A percentile compares a stretch with the other conserved stretches of the same genome.
Conservation (phyloP, 768 basidiomycete genomes). For the Xanthoconium stramineum region DNA sequence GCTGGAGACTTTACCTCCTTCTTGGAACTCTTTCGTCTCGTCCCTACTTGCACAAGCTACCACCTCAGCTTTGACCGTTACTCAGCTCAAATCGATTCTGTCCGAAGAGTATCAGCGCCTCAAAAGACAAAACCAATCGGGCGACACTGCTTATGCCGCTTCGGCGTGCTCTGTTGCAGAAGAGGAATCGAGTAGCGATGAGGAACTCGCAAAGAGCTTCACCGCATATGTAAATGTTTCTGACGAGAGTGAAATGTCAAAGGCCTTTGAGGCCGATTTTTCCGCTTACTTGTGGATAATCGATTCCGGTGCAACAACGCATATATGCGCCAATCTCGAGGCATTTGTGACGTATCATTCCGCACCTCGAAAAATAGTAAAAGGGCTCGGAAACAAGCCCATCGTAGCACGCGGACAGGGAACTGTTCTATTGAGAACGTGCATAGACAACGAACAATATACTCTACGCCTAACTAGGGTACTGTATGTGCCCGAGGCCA, state of each 20-base stretch:
- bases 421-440: background rate
- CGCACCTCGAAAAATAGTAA: background rate
- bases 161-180: background rate
- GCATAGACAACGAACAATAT: background rate
- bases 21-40: background rate
- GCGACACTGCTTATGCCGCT: background rate
- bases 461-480: background rate
- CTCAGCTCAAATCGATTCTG: background rate
- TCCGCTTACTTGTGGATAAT: background rate
- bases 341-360: background rate
- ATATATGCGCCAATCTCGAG: background rate
- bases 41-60: background rate
- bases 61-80: background rate
- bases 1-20: background rate
- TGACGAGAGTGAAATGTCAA: background rate
- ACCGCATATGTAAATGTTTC: background rate
- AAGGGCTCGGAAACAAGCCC: background rate
- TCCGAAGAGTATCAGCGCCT: background rate
- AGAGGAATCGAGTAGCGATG: background rate
- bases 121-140: background rate
- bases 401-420: background rate
- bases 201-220: background rate
- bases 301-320: background rate
- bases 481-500: background rate
- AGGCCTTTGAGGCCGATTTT: background rate